Evolutionary conservation across 1,284 basidiomycete genomes (phyloP).

Genomic region (Apiotrichum akiyoshidainum): DNA sequence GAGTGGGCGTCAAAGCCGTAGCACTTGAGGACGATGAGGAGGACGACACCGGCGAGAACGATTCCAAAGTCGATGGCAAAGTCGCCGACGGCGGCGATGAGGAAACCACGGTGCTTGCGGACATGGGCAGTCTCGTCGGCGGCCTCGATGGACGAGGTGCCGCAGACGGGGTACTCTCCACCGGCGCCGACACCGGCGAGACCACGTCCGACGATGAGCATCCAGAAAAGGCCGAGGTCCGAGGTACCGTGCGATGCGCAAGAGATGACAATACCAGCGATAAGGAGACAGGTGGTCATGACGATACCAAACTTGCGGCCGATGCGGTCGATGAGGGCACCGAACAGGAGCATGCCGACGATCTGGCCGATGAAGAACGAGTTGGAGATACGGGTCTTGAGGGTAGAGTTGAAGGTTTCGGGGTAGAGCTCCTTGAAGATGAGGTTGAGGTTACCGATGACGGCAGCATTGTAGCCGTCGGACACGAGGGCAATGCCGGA

Average conservation of each 20-base stretch:
- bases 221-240: slow-evolving; percentile 61
- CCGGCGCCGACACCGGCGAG: slow-evolving; percentile 68
- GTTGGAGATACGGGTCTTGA: slow-evolving; percentile 35
- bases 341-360: slow-evolving; percentile 27
- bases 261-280: slow-evolving; percentile 29
- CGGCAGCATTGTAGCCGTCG: slow-evolving; percentile 34
- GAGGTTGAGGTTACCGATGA: slow-evolving; percentile 22
- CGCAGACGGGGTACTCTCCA: slow-evolving; percentile 71
- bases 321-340: slow-evolving; percentile 30
- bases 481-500: slow-evolving; percentile 30
- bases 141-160: slow-evolving; percentile 63
- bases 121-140: slow-evolving; percentile 62
- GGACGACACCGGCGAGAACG: slow-evolving; percentile 21
- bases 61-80: slow-evolving; percentile 25
- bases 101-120: slow-evolving; percentile 60
- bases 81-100: slow-evolving; percentile 72
- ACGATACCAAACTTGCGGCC: slow-evolving; percentile 35
- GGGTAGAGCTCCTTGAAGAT: slow-evolving; percentile 23
- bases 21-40: slow-evolving; percentile 27
- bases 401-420: slow-evolving; percentile 13
- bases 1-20: slow-evolving; percentile 16
- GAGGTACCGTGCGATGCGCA: slow-evolving; percentile 24
- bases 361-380: slow-evolving; percentile 31
- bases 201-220: slow-evolving; percentile 66
- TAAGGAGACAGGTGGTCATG: slow-evolving; percentile 28